Evolutionary conservation across 2,329 filamentous ascomycete genomes (phyloP).

Genomic region (Metarhizium sp.): DNA sequence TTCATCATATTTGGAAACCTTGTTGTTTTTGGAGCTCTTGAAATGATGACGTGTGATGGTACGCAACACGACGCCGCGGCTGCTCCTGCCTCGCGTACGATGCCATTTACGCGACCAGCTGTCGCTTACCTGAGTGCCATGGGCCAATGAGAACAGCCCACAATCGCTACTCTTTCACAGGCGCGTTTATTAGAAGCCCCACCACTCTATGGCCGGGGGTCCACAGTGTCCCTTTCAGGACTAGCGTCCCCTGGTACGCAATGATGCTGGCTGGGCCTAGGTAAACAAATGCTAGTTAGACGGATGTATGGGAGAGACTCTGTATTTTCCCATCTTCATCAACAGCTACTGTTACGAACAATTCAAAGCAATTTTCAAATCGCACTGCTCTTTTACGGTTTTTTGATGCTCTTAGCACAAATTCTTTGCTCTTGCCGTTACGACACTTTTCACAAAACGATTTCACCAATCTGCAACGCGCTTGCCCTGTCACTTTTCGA

Average conservation of each 20-base stretch:
- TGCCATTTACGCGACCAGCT: not conserved
- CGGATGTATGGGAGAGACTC: not conserved
- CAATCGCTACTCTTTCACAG: not conserved
- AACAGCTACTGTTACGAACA: conserved; percentile 4
- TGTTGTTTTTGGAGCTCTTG: not conserved
- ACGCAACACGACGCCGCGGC: too few species aligned
- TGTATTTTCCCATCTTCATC: not conserved
- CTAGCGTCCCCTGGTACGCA: not conserved
- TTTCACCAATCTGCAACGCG: conserved; percentile 3
- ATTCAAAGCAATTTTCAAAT: conserved; percentile 1
- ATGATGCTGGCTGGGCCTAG: not conserved
- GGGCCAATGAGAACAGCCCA: not conserved
- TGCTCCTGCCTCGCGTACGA: not conserved
- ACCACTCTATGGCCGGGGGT: not conserved
- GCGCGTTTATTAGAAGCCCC: not conserved
- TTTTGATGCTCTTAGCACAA: conserved; percentile 5
- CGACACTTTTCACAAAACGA: conserved; percentile 2
- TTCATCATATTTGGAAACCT: not conserved
- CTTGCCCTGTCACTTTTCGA: conserved; percentile 4
- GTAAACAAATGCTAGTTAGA: conserved; percentile 5
- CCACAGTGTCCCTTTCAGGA: not conserved
- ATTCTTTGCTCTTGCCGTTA: not conserved
- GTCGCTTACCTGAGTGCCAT: not conserved
- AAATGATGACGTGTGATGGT: not conserved
- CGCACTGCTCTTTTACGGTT: not conserved